Percentiles rank a stretch among this genome's conserved stretches.
phyloP scores from a whole-genome alignment of 1,284 basidiomycete genomes.

The Phylloboletellus chloephorus region DNA sequence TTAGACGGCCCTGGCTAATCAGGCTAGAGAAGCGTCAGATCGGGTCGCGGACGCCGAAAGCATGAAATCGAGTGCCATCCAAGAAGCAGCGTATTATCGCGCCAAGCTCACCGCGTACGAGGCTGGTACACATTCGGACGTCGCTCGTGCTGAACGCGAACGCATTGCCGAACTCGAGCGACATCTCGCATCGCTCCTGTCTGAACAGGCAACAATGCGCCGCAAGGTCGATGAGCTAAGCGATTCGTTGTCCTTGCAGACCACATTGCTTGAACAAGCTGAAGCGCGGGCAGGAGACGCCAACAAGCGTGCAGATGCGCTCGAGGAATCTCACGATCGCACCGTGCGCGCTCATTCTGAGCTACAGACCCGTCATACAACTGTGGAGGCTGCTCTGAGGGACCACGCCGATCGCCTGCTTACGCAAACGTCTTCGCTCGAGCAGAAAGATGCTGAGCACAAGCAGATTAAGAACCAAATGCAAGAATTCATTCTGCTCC shows the following conservation, averaged over 20 bases:
- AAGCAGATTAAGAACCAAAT: constrained; percentile 62
- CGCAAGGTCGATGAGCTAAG: constrained; percentile 68
- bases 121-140: constrained; percentile 58
- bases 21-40: constrained; percentile 73
- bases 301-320: constrained; percentile 71
- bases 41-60: constrained; percentile 79
- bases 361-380: constrained; percentile 62
- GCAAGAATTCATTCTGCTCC: constrained; percentile 61
- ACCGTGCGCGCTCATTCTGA: constrained; percentile 66
- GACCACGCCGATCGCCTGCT: constrained; percentile 79
- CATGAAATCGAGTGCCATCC: constrained; percentile 72
- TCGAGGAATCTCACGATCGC: constrained; percentile 77
- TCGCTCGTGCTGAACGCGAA: constrained; percentile 73
- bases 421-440: constrained; percentile 67
- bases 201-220: constrained; percentile 64
- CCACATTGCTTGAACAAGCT: constrained; percentile 72
- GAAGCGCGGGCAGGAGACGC: constrained; percentile 81
- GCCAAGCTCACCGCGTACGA: constrained; percentile 90
- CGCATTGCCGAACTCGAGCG: constrained; percentile 78
- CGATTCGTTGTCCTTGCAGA: constrained; percentile 72
- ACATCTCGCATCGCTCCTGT: constrained; percentile 62
- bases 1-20: constrained; percentile 68
- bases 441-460: constrained; percentile 80
- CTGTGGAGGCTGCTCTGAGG: constrained; percentile 64
- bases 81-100: constrained; percentile 96